Conservation (phyloP, 257 asterid species). For the Capsicum pubescens region DNA sequence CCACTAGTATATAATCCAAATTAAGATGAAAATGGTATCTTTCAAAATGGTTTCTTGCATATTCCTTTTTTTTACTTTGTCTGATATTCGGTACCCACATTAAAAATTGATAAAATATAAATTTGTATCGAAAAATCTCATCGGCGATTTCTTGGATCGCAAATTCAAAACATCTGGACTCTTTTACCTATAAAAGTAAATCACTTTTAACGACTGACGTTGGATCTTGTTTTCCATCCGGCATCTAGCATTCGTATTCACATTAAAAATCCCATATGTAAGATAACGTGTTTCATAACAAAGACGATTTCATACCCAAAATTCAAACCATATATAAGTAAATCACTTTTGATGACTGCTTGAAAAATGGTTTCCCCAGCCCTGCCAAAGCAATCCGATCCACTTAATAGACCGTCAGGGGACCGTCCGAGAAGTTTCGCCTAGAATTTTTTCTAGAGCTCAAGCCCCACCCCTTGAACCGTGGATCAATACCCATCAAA, state of each 20-base stretch:
- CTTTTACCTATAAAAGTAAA: neutral
- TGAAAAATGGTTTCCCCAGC: too few relatives aligned
- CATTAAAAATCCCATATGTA: fast-evolving
- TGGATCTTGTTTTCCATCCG: neutral
- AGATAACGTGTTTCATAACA: neutral
- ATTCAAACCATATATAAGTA: neutral
- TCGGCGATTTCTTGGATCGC: neutral
- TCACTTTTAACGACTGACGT: neutral
- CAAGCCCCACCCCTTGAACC: too few relatives aligned
- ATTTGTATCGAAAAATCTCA: neutral
- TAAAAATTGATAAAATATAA: neutral
- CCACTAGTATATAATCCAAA: neutral
- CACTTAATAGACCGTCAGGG: too few relatives aligned
- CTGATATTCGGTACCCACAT: neutral
- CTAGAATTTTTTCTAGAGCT: too few relatives aligned
- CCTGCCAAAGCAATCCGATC: too few relatives aligned
- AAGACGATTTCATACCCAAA: neutral
- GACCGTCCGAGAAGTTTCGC: too few relatives aligned
- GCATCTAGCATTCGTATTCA: neutral
- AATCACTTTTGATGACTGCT: neutral
- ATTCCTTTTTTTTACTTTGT: too few relatives aligned
- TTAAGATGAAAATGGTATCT: neutral
- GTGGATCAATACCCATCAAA: too few relatives aligned
- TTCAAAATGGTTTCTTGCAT: neutral
- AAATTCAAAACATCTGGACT: neutral